These are phyloP conservation scores for Stropharia rugosoannulata DNA, from an alignment of 768 basidiomycete genomes.

Conservation along the genomic window DNA sequence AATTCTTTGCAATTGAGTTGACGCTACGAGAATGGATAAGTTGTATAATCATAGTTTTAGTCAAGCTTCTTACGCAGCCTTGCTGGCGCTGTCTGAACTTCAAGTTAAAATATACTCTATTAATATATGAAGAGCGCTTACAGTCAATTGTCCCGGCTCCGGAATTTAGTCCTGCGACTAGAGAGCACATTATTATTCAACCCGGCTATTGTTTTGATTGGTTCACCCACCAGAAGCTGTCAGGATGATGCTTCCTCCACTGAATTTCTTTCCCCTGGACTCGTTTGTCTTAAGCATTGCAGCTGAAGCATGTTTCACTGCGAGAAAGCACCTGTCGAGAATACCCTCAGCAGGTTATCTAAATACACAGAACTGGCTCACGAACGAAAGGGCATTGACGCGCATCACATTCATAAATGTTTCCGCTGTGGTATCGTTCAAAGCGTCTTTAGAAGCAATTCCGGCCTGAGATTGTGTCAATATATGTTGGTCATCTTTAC, in stretches of 20 bases:
- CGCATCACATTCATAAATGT: slow-evolving; percentile 76
- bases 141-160: slow-evolving; percentile 84
- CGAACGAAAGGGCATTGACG: slow-evolving; percentile 65
- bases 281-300: slow-evolving; percentile 75
- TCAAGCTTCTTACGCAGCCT: slow-evolving; percentile 71
- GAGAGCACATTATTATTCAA: slow-evolving; percentile 4
- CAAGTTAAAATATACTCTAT: background rate
- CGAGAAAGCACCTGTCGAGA: slow-evolving; percentile 74
- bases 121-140: slow-evolving; percentile 33
- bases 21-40: slow-evolving; percentile 46
- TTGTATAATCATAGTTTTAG: background rate
- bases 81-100: slow-evolving; percentile 79
- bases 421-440: slow-evolving; percentile 59
- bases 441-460: slow-evolving; percentile 38
- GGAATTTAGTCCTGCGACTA: slow-evolving; percentile 80
- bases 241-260: slow-evolving; percentile 83
- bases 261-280: slow-evolving; percentile 63
- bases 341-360: background rate
- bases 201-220: background rate
- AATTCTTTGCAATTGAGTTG: slow-evolving; percentile 83
- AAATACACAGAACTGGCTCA: background rate
- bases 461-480: slow-evolving; percentile 56
- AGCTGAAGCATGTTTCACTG: slow-evolving; percentile 79
- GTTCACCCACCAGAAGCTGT: slow-evolving; percentile 71
- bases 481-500: background rate